Percentiles rank a stretch among this genome's conserved stretches.
Conservation (phyloP, 371 early-diverging fungal genomes). For the Zopfochytrium polystomum region DNA sequence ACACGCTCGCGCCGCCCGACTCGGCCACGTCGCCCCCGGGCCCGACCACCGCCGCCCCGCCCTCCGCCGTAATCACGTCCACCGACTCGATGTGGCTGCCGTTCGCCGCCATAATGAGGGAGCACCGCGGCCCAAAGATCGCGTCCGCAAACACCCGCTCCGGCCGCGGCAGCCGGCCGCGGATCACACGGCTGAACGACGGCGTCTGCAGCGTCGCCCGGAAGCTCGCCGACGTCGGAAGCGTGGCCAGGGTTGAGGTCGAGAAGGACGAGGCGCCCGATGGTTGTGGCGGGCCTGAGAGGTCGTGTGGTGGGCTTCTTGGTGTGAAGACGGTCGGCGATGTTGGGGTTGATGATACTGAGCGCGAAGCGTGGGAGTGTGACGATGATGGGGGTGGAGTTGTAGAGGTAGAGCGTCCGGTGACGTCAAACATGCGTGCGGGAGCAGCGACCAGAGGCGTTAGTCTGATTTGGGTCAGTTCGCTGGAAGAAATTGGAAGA, state of each 20-base stretch:
- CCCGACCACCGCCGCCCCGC: conserved; percentile 4
- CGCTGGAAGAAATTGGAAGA: conserved; percentile 1
- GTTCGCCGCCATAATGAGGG: conserved; percentile 1
- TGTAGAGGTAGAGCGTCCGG: not conserved
- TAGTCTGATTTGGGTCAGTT: conserved; percentile 8
- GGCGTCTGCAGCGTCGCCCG: not conserved
- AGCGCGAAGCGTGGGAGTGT: not conserved
- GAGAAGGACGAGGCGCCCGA: not conserved
- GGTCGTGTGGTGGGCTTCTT: not conserved
- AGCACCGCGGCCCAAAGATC: conserved; percentile 4
- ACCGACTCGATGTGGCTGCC: conserved; percentile 8
- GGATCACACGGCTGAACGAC: not conserved
- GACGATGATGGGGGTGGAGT: not conserved
- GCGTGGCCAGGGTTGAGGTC: not conserved
- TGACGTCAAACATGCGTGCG: conserved; percentile 4
- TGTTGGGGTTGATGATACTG: not conserved
- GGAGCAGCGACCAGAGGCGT: conserved; percentile 13
- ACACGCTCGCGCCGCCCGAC: not conserved
- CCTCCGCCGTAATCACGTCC: conserved; percentile 3
- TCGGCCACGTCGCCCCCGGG: not conserved
- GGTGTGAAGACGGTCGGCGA: not conserved
- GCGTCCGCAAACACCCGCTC: conserved; percentile 8
- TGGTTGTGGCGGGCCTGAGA: not conserved
- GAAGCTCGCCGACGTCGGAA: not conserved
- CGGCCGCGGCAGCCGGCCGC: conserved; percentile 3